Percentiles rank a stretch among this genome's conserved stretches.
phyloP scores from a whole-genome alignment of 495 filamentous ascomycete species.

The Chlorociboria aeruginascens region DNA sequence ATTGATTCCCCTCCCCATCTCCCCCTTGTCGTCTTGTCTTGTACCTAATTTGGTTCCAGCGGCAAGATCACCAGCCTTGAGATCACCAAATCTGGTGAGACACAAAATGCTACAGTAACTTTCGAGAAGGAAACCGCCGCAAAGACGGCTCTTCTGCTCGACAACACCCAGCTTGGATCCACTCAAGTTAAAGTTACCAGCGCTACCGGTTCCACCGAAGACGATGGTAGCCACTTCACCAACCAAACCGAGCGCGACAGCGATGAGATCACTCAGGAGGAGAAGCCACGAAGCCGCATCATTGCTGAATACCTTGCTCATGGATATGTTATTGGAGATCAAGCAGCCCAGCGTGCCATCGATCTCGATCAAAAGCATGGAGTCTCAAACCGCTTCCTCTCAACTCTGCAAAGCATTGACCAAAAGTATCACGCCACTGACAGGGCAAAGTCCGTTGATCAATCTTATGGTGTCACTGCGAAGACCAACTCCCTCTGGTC shows the following conservation, averaged over 20 bases:
- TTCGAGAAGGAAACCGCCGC: conserved; percentile 95
- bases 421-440: conserved; percentile 68
- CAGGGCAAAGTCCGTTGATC: conserved; percentile 61
- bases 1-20: not conserved
- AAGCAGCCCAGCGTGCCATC: conserved; percentile 74
- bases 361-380: conserved; percentile 85
- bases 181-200: conserved; percentile 67
- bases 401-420: conserved; percentile 64
- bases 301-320: conserved; percentile 92
- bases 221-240: conserved; percentile 41
- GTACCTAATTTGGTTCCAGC: conserved; percentile 28
- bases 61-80: conserved; percentile 82
- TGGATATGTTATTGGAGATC: conserved; percentile 79
- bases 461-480: conserved; percentile 58
- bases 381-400: conserved; percentile 64
- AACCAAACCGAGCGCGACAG: conserved; percentile 39
- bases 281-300: conserved; percentile 88
- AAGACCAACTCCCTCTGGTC: conserved; percentile 52
- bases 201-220: conserved; percentile 49
- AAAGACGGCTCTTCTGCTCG: conserved; percentile 90
- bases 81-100: conserved; percentile 53
- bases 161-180: conserved; percentile 83
- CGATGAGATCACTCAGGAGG: conserved; percentile 74
- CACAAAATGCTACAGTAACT: conserved; percentile 76
- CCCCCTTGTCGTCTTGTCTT: not conserved